Evolutionary conservation across 2,329 filamentous ascomycete species (phyloP).

Genomic region (Paracorniculantispora psalliotae): DNA sequence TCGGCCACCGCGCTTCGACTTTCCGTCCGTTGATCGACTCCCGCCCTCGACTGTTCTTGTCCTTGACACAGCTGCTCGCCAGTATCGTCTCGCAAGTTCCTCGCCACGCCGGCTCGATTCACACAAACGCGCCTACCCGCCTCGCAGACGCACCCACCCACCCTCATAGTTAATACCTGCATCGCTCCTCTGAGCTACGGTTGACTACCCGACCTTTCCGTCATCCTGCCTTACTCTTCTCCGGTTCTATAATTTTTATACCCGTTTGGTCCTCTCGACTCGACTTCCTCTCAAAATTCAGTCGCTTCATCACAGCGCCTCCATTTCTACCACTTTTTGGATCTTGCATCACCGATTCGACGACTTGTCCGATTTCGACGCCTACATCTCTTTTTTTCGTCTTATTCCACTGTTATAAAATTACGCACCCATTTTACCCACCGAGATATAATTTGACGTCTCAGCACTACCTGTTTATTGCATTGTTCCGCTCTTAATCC

Average conservation of each 20-base stretch:
- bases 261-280: neutral
- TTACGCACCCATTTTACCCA: neutral
- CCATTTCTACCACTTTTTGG: constrained; percentile 9
- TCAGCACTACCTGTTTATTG: neutral
- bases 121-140: neutral
- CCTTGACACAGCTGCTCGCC: neutral
- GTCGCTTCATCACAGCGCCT: constrained; percentile 2
- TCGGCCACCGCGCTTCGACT: neutral
- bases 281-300: neutral
- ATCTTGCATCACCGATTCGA: constrained; percentile 4
- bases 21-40: neutral
- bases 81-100: neutral
- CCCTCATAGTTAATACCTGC: neutral
- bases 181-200: neutral
- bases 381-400: neutral
- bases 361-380: neutral
- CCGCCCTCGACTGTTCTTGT: neutral
- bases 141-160: neutral
- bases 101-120: neutral
- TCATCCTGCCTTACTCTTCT: constrained; percentile 23
- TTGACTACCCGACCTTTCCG: neutral
- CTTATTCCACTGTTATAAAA: neutral
- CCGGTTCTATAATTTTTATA: constrained; percentile 28
- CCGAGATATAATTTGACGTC: constrained; percentile 12
- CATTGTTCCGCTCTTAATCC: neutral